These are phyloP conservation scores for Lichenothelia convexa DNA, from an alignment of 495 filamentous ascomycete genomes.

Conservation along the genomic window DNA sequence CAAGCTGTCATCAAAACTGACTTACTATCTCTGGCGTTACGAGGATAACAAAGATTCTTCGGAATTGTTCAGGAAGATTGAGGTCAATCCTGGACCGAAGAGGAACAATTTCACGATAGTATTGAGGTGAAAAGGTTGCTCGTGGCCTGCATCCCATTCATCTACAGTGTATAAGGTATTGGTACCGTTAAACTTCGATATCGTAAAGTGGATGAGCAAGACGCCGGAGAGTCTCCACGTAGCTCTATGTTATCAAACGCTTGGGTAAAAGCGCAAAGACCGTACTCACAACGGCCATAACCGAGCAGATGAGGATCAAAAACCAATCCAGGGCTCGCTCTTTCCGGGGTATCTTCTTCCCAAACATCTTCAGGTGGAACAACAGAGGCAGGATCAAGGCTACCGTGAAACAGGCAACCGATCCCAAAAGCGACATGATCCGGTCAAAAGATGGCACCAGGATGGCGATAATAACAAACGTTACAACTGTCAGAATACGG, in stretches of 20 bases:
- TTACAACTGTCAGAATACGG: slow-evolving; percentile 35
- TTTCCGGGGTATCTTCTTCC: slow-evolving; percentile 44
- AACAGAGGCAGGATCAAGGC: slow-evolving; percentile 71
- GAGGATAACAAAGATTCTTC: slow-evolving; percentile 16
- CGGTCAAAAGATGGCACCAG: slow-evolving; percentile 76
- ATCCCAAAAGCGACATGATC: slow-evolving; percentile 88
- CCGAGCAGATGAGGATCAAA: slow-evolving; percentile 47
- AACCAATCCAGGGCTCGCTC: slow-evolving; percentile 51
- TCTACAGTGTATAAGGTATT: no score
- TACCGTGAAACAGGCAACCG: slow-evolving; percentile 80
- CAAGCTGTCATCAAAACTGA: slow-evolving; percentile 66
- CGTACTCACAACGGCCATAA: slow-evolving; percentile 61
- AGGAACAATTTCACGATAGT: slow-evolving; percentile 85
- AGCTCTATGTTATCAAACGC: no score
- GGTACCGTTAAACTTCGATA: no score
- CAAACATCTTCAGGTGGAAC: slow-evolving; percentile 88
- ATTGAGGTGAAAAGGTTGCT: slow-evolving; percentile 21
- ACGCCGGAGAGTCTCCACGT: no score
- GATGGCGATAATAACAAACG: slow-evolving; percentile 54
- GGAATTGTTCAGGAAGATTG: slow-evolving; percentile 43
- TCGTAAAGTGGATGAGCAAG: no score
- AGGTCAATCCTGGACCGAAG: slow-evolving; percentile 49
- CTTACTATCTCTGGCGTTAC: slow-evolving; percentile 70
- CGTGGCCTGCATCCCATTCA: no score
- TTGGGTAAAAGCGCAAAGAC: slow-evolving; percentile 77